Base-by-base conservation (phyloP, 371 early-diverging fungal species). In the Mortierella sp. region DNA sequence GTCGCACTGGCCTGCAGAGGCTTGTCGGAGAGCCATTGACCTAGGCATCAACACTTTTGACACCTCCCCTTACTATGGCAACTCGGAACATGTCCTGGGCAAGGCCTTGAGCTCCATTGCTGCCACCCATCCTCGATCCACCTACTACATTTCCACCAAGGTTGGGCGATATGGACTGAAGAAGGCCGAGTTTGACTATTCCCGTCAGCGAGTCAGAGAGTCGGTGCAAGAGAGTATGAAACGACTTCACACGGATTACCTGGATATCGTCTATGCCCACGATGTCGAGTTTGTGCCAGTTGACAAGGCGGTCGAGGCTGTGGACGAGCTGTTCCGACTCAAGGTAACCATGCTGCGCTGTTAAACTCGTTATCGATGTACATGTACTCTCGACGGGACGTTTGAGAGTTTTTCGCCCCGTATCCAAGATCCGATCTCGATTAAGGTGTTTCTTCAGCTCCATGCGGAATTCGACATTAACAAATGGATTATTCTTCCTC, bases 251-350 rank as follows among this genome's bases (percentile, higher is more conserved):
- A 91, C 91, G 0, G 82, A 85, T 53, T 92, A 94, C 63, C 61
- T 94, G n/a, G 92, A 94, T 59, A 73, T 89, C 54, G 94, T 92
- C 1, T 84, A 85, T 54, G 88, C 88, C 40, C 92, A 94, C 56
- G 94, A 92, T 67, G 91, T 92, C n/a, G 94, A 94, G 70, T 94
- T 94, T 87, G 91, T 91, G 3, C 73, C 79, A 3, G 79, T 85
- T 22, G 76, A 85, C 7, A 63, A 84, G 3, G 83, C 89, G 0
- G 80, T 86, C n/a, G 79, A 81, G n/a, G 88, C 92, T 5, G 80
- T 92, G 25, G 82, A 84, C 19, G 85, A 84, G 40, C 71, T 94
- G 27, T 91, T 90, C 73, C 77, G 85, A 43, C 78, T 94, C 28
- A 92, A 94, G 78, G 86, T 83, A 74, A 4, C 2, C 10, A 34